These are phyloP conservation scores for Beta vulgaris DNA, from an alignment of 148 eudicot species.

Conservation along the genomic window DNA sequence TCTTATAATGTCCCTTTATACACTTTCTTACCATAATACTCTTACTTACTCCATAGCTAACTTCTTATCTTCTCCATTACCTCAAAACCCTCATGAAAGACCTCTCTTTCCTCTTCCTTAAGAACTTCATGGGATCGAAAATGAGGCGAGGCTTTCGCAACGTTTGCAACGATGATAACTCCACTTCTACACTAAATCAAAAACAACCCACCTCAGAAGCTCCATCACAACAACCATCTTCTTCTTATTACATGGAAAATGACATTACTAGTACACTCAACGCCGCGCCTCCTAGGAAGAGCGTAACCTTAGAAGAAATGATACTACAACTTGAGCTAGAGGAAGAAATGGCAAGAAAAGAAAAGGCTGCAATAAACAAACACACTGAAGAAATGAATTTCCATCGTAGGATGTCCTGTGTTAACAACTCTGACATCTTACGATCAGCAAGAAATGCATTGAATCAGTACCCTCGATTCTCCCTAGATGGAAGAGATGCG, in stretches of 20 bases:
- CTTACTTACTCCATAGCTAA: background rate
- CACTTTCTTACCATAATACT: background rate
- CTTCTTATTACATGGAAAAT: slow-evolving; percentile 22
- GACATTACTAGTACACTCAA: background rate
- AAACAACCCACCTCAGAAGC: slow-evolving; percentile 10
- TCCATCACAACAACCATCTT: slow-evolving; percentile 20
- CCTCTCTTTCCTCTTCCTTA: slow-evolving; percentile 62
- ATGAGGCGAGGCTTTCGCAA: slow-evolving; percentile 62
- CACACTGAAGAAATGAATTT: slow-evolving; percentile 18
- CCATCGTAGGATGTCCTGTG: slow-evolving; percentile 81
- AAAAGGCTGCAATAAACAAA: slow-evolving; percentile 29
- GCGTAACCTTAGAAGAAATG: slow-evolving; percentile 84
- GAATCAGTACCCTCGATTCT: slow-evolving; percentile 87
- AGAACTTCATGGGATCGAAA: slow-evolving; percentile 57
- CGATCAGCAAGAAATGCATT: slow-evolving; percentile 74
- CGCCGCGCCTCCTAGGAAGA: slow-evolving; percentile 30
- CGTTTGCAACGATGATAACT: slow-evolving; percentile 56
- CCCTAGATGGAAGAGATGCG: slow-evolving; percentile 85
- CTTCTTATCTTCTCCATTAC: background rate
- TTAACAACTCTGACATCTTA: slow-evolving; percentile 78
- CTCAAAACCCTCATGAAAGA: slow-evolving; percentile 53
- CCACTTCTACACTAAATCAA: slow-evolving; percentile 70
- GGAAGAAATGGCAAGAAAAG: slow-evolving; percentile 59
- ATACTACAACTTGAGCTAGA: slow-evolving; percentile 72
- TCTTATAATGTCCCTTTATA: slow-evolving; percentile 8